Base-by-base conservation (phyloP, 2,329 filamentous ascomycete species). In the Colletotrichum shisoi region DNA sequence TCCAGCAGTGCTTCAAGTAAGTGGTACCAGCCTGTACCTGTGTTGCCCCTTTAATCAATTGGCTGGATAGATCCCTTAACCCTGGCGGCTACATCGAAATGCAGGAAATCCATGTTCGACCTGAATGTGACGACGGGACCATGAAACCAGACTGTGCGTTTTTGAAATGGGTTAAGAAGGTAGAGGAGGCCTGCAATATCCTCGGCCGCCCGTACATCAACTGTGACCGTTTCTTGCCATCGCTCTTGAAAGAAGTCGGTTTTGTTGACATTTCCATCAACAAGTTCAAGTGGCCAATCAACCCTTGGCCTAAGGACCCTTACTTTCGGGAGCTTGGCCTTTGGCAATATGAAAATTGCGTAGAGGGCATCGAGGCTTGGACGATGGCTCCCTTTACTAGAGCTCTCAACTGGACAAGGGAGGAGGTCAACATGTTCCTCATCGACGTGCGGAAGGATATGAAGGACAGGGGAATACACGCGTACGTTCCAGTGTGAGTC, bases 211-310 rank as follows among this genome's bases (percentile, higher is more conserved):
- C 74, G 1, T 71, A 72, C n/a, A 80, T 76, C 46, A 80, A 83
- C 56, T 81, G 83, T 49, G 6, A 73, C 77, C 45, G 15, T 31
- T 31, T 17, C 11, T 15, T 49, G 7, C 46, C 46, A 12, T 49
- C 13, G 6, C 78, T 80, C 54, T 77, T 87, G 71, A 73, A 76
- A 13, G 81, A 83, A n/a, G 82, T 80, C 0, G 86, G 86, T 1
- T 88, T 88, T 68, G 76, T 80, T 62, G 79, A 86, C 62, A 80
- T 88, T 0, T 75, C 74, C 0, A 79, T 85, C 71, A 74, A 78
- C 2, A 72, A 81, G 17, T 82, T 78, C 70, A 83, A 81, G 73
- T 81, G 84, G 75, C 84, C 85, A 0, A 78, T 78, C 27, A 84
- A 82, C 70, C 72, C 77, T 9, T 87, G 85, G 84, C 80, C 84